Conservation (phyloP, 2,329 filamentous ascomycete genomes). For the Metarhizium robertsii region DNA sequence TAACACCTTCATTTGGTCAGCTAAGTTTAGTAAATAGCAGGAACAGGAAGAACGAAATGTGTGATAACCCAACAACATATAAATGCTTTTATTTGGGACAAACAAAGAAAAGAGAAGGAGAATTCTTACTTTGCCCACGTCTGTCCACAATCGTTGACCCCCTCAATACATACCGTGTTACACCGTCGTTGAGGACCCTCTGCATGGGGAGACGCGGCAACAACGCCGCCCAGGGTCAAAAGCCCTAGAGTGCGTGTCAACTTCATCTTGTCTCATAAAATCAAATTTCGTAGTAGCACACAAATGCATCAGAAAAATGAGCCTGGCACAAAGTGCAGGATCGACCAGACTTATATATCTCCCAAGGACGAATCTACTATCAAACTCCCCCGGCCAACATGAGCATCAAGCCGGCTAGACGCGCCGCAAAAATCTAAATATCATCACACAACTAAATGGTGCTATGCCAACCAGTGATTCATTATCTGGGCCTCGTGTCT, state of each 20-base stretch:
- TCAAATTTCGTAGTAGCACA: too few relatives aligned
- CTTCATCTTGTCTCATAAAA: neutral
- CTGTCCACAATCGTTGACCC: constrained; percentile 17
- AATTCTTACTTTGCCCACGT: constrained; percentile 18
- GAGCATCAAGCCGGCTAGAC: too few relatives aligned
- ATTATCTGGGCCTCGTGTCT: too few relatives aligned
- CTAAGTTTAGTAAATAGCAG: neutral
- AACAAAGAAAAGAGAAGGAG: neutral
- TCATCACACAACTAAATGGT: too few relatives aligned
- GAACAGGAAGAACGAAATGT: neutral
- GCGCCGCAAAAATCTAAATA: too few relatives aligned
- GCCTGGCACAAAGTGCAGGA: too few relatives aligned
- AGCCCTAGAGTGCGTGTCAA: neutral
- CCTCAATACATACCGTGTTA: constrained; percentile 16
- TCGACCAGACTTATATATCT: too few relatives aligned
- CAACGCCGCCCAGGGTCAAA: neutral
- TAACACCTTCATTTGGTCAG: constrained; percentile 18
- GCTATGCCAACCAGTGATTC: too few relatives aligned
- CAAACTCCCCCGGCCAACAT: too few relatives aligned
- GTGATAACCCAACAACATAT: neutral
- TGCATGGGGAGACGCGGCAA: neutral
- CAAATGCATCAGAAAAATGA: too few relatives aligned
- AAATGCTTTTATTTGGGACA: too few relatives aligned
- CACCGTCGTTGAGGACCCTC: neutral
- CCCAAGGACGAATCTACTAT: too few relatives aligned